A percentile compares a stretch with the other conserved stretches of the same genome.
Evolutionary conservation across 345 rosid genomes (phyloP).

Genomic region (Salix brachista): DNA sequence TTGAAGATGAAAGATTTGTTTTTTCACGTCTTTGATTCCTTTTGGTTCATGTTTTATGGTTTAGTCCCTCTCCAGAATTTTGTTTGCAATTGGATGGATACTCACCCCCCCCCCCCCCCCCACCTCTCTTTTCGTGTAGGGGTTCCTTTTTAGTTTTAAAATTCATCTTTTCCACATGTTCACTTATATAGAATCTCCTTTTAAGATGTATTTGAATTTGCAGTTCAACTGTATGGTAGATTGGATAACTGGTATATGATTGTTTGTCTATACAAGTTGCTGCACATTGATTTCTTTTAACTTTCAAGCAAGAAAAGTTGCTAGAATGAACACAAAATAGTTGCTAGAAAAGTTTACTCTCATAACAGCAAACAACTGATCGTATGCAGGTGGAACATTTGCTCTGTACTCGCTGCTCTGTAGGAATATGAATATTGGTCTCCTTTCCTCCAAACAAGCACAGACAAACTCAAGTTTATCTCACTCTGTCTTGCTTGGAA

Average conservation of each 20-base stretch:
- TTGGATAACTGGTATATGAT: too few relatives aligned
- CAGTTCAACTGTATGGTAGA: too few relatives aligned
- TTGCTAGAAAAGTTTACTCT: not conserved
- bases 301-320: too few relatives aligned
- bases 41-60: not conserved
- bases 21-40: not conserved
- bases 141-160: too few relatives aligned
- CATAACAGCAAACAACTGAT: not conserved
- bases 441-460: conserved; percentile 37
- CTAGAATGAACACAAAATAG: too few relatives aligned
- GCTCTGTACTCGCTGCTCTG: conserved; percentile 81
- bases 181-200: too few relatives aligned
- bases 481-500: conserved; percentile 17
- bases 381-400: conserved; percentile 73
- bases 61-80: not conserved
- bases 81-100: not conserved
- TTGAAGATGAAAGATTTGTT: not conserved
- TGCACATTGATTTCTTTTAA: too few relatives aligned
- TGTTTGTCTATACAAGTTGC: too few relatives aligned
- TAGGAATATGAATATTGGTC: conserved; percentile 58
- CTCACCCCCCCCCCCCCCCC: too few relatives aligned
- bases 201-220: too few relatives aligned
- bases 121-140: too few relatives aligned
- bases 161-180: too few relatives aligned
- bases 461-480: conserved; percentile 19